Base-by-base conservation (phyloP, 129 eudicot genomes). In the Apium graveolens region DNA sequence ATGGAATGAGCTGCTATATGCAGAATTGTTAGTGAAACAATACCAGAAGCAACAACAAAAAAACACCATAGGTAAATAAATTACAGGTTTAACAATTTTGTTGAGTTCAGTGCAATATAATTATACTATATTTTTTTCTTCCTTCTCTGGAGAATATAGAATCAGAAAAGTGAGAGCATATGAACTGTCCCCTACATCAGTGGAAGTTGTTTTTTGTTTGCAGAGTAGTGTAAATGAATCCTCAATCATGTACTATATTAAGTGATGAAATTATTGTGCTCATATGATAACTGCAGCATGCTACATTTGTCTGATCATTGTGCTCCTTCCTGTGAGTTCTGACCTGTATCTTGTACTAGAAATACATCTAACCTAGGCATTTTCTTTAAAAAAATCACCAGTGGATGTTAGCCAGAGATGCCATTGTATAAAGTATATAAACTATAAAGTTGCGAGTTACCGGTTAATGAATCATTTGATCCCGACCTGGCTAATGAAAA, bases 1-100 rank as follows among this genome's bases (percentile, higher is more conserved):
- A 0, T 96, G 99, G 99, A 96, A 96, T 80, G 99, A 96, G 80
- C 76, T 92, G 24, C 84, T 92, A 17, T 96, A 87, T 80, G 97
- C 97, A 26, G 76, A 92, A 82, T 84, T 92, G 78, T 81, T 92
- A 77, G 84, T 84, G 68, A 89, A 85, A 63, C 88, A 87, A 49
- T 78, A 86, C 86, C 81, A 82, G 83, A 84, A 82, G 78, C 91
- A 79, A 17, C 81, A 80, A 77, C 66, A 78, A 41, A 60, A 60
- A 38, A 71, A 21, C 51, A 41, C 14, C 26, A 21, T 38, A 72
- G 31, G 43, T 72, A 24, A 72, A 72, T 0, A 41, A 39, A 72
- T 0, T 32, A 41, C 13, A 70, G 45, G 10, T 4, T 29, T 2
- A 70, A 17, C 41, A 38, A 20, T 10, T 38, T 29, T 63, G 70